Conservation (phyloP, 257 asterid species). For the Haberlea rhodopensis region DNA sequence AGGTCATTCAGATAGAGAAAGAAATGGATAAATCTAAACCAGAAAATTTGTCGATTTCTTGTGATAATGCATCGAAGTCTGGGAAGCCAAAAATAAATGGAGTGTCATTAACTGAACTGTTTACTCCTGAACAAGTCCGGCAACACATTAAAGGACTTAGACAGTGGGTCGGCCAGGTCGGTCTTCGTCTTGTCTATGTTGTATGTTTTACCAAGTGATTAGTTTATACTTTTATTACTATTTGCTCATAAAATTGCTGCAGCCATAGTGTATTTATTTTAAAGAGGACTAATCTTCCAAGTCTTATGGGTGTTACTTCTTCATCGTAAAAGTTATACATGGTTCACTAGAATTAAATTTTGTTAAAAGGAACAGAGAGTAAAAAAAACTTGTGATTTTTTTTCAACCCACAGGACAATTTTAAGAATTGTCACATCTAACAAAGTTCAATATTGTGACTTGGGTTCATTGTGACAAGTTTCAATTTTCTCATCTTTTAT, state of each 20-base stretch:
- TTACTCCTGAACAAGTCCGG: constrained; percentile 87
- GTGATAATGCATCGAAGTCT: constrained; percentile 66
- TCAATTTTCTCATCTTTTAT: too few relatives aligned
- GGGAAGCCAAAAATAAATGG: constrained; percentile 94
- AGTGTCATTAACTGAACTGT: constrained; percentile 87
- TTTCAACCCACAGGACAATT: neutral
- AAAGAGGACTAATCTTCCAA: constrained; percentile 11
- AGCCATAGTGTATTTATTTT: constrained; percentile 14
- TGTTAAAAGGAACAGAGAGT: neutral
- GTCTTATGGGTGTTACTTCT: constrained; percentile 6
- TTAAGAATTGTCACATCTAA: too few relatives aligned
- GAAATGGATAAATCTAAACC: constrained; percentile 52
- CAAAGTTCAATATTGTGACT: too few relatives aligned
- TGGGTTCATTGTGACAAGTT: too few relatives aligned
- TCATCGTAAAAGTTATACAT: neutral
- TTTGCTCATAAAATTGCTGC: constrained; percentile 15
- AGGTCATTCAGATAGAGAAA: constrained; percentile 51
- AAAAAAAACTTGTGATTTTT: neutral
- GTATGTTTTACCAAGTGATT: constrained; percentile 14
- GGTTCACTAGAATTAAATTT: neutral
- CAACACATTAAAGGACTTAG: constrained; percentile 84
- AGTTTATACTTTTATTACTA: constrained; percentile 13
- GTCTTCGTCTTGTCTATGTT: constrained; percentile 25
- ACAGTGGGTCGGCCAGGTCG: constrained; percentile 98
- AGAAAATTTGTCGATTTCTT: constrained; percentile 47